Evolutionary conservation across 306 rosid genomes (phyloP), one percentile per base, ranked within the genome.

Genomic region (Trifolium fragiferum): DNA sequence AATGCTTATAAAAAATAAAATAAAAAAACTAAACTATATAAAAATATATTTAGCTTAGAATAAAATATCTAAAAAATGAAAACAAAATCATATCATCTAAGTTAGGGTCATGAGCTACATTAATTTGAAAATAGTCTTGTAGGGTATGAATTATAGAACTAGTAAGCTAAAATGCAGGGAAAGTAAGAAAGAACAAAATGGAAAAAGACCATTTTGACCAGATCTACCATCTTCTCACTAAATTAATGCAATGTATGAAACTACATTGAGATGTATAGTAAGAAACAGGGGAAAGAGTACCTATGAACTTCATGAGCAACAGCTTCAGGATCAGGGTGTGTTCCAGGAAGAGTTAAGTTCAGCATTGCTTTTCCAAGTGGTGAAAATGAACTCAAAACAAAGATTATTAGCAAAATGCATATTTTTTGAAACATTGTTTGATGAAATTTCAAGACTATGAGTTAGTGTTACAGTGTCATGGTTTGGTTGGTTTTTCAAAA

Each of bases 261-360:
- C 35, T 66, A 80, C 75, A 73, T 76, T 82, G 68, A 50, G 11
- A 53, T 37, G 25, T 59, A 53, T 25, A 74, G 7, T 33, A 37
- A 37, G 55, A 70, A 76, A 62, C 69, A 74, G 62, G 59, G 76
- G 49, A 19, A 10, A 46, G 10, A 30, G 41, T 62, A 91, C 98
- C 97, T 85, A 32, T 93, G 93, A 81, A 91, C 90, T 80, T 91
- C 89, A 21, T 74, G 91, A 4, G 82, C 98, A 50, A 93, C 97
- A 35, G 89, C 82, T 18, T 93, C 96, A 0, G 98, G 98, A 78
- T 87, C 82, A 6, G 98, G 98, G 61, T 93, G 97, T 35, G 90
- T 88, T 13, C 98, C 97, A 0, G 97, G 87, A 46, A 93, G 91
- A 70, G 93, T 93, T 78, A 89, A 67, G 86, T 90, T 93, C 79